These are phyloP conservation scores for Coniochaeta pulveracea DNA, from an alignment of 2,329 filamentous ascomycete genomes.

Conservation along the genomic window DNA sequence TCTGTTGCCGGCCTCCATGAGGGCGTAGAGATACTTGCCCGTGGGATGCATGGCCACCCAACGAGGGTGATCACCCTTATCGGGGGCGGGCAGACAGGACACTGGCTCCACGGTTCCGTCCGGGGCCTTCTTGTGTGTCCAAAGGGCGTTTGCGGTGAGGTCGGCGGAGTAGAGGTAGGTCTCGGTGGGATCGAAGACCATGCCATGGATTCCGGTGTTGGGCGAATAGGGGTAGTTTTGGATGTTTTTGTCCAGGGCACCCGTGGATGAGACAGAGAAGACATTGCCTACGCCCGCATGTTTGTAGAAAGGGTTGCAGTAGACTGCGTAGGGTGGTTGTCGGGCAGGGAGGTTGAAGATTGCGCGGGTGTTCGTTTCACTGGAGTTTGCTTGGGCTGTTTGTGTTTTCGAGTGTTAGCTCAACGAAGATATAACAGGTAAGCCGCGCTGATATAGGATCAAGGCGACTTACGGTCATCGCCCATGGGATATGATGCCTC, in stretches of 20 bases:
- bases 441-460: no score
- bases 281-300: slow-evolving; percentile 74
- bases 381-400: slow-evolving; percentile 53
- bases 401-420: slow-evolving; percentile 3
- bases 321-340: slow-evolving; percentile 69
- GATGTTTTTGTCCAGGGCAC: slow-evolving; percentile 50
- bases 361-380: slow-evolving; percentile 71
- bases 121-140: slow-evolving; percentile 65
- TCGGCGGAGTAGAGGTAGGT: slow-evolving; percentile 72
- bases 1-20: slow-evolving; percentile 85
- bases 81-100: slow-evolving; percentile 61
- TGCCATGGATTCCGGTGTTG: slow-evolving; percentile 66
- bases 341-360: slow-evolving; percentile 79
- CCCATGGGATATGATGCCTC: slow-evolving; percentile 64
- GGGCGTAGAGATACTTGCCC: slow-evolving; percentile 68
- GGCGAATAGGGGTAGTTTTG: slow-evolving; percentile 65
- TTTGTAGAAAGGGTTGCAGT: slow-evolving; percentile 85
- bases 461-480: slow-evolving; percentile 56
- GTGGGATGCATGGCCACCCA: slow-evolving; percentile 79
- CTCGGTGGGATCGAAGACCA: slow-evolving; percentile 67
- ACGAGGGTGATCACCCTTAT: slow-evolving; percentile 64
- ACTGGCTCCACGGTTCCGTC: slow-evolving; percentile 56
- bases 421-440: no score
- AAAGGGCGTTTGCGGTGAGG: slow-evolving; percentile 67
- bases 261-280: slow-evolving; percentile 48